These are phyloP conservation scores for Panicum miliaceum DNA, from an alignment of 176 grass and related monocot species.

Conservation along the genomic window DNA sequence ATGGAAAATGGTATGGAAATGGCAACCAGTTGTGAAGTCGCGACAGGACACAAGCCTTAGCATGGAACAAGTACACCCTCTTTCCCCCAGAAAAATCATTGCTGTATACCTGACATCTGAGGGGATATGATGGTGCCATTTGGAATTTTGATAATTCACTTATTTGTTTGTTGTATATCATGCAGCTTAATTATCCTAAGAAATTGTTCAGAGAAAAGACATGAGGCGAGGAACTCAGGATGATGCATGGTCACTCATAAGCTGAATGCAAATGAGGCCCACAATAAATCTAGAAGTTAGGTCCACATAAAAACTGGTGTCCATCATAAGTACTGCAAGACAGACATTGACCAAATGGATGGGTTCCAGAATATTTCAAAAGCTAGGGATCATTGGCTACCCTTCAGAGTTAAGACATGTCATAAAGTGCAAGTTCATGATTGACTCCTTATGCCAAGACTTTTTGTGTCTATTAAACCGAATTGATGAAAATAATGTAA, in stretches of 20 bases:
- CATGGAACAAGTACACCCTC: not conserved
- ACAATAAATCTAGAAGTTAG: not conserved
- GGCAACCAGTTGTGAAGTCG: constrained; percentile 11
- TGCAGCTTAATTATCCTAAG: not conserved
- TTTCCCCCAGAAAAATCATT: not conserved
- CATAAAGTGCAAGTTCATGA: not conserved
- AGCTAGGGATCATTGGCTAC: not conserved
- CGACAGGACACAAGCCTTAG: not conserved
- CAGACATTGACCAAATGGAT: not conserved
- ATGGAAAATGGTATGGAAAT: constrained; percentile 32
- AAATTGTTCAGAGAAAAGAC: not conserved
- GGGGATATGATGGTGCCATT: not conserved
- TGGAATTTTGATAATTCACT: not conserved
- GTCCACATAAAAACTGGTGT: not conserved
- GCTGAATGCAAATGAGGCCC: not conserved
- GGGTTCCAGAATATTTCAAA: not conserved
- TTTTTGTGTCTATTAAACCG: not conserved
- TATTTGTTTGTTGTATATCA: constrained; percentile 4
- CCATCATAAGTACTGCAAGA: not conserved
- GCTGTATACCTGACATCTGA: not conserved
- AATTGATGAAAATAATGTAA: not conserved
- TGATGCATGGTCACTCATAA: not conserved
- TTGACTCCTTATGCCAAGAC: not conserved
- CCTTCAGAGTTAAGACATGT: not conserved
- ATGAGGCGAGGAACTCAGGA: not conserved